These are phyloP conservation scores for Diatrype stigma DNA, from an alignment of 2,329 filamentous ascomycete genomes.

Conservation along the genomic window DNA sequence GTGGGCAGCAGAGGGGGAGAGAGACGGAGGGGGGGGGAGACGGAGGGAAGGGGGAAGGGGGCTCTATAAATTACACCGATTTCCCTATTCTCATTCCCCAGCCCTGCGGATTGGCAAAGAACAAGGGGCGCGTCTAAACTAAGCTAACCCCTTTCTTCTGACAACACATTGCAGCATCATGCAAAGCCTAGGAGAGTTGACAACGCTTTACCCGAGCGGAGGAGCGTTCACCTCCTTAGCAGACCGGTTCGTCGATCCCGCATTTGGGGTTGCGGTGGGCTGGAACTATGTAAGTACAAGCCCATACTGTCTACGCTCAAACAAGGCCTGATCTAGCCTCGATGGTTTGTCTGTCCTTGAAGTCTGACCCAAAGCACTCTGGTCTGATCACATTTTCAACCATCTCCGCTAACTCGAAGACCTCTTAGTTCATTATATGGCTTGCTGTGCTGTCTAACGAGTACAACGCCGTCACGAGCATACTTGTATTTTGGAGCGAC, in stretches of 20 bases:
- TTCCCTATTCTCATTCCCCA: too few relatives aligned
- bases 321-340: too few relatives aligned
- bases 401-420: constrained; percentile 33
- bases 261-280: constrained; percentile 63
- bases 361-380: too few relatives aligned
- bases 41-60: too few relatives aligned
- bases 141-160: constrained; percentile 5
- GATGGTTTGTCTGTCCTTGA: too few relatives aligned
- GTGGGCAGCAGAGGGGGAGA: too few relatives aligned
- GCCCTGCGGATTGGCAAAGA: constrained; percentile 27
- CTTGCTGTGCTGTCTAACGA: constrained; percentile 63
- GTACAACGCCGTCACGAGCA: constrained; percentile 65
- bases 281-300: constrained; percentile 60
- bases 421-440: constrained; percentile 34
- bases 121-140: constrained; percentile 2
- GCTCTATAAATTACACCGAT: too few relatives aligned
- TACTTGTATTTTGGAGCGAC: constrained; percentile 63
- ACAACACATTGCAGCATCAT: constrained; percentile 50
- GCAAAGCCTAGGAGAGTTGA: constrained; percentile 71
- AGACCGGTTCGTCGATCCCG: constrained; percentile 67
- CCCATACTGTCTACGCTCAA: too few relatives aligned
- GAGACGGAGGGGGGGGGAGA: too few relatives aligned
- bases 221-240: constrained; percentile 69
- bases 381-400: constrained; percentile 21
- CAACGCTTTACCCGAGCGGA: constrained; percentile 67